A percentile compares a stretch with the other conserved stretches of the same genome.
Evolutionary conservation across 352 stramenopile species (phyloP).

Genomic region (Pythium myriotylum): DNA sequence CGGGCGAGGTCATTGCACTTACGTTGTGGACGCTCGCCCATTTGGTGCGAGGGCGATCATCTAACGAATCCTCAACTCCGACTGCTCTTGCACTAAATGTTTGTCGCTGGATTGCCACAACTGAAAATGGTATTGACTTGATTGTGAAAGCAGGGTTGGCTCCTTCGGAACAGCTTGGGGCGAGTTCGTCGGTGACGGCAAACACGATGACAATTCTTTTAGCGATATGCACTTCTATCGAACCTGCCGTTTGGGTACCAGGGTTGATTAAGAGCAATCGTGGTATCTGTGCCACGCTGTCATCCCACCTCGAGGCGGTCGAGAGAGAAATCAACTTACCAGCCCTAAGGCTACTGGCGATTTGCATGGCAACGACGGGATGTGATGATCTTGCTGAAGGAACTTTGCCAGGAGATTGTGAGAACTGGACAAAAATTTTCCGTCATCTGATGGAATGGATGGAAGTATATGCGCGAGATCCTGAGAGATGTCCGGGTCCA

Average conservation of each 20-base stretch:
- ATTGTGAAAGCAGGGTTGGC: constrained; percentile 43
- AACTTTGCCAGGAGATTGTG: constrained; percentile 9
- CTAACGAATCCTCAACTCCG: neutral
- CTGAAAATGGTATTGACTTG: constrained; percentile 33
- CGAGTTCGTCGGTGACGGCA: constrained; percentile 33
- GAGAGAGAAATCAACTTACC: constrained; percentile 48
- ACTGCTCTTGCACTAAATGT: constrained; percentile 7
- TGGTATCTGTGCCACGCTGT: constrained; percentile 45
- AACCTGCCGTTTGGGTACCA: neutral
- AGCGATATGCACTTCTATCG: constrained; percentile 10
- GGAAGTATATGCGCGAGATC: constrained; percentile 63
- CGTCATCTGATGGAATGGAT: constrained; percentile 73
- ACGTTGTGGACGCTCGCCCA: constrained; percentile 51
- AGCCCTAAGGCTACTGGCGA: constrained; percentile 47
- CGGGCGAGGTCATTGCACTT: constrained; percentile 34
- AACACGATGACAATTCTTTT: constrained; percentile 51
- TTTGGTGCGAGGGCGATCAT: constrained; percentile 31
- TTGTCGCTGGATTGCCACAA: constrained; percentile 39
- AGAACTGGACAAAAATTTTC: constrained; percentile 48
- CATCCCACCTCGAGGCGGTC: constrained; percentile 53
- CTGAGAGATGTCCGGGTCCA: constrained; percentile 28
- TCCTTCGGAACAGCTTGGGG: constrained; percentile 35
- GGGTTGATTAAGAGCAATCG: constrained; percentile 17
- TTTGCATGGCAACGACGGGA: constrained; percentile 31
- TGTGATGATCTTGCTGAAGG: neutral